Conservation (phyloP, 805 yeast genomes). For the Zygosaccharomyces rouxii region DNA sequence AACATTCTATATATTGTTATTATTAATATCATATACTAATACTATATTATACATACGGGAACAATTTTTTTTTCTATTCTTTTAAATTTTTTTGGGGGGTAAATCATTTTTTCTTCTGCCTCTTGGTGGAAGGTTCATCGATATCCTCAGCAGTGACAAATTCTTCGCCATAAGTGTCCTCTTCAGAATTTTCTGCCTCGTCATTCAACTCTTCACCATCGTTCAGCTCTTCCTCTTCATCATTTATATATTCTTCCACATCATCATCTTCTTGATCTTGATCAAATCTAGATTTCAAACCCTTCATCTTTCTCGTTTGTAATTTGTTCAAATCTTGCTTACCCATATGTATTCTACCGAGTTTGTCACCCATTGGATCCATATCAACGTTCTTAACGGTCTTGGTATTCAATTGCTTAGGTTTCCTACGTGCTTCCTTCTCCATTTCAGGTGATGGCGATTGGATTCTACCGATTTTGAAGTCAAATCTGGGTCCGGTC, state of each 20-base stretch:
- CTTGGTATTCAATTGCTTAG: slow-evolving; percentile 77
- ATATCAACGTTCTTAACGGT: slow-evolving; percentile 83
- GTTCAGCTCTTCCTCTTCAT: slow-evolving; percentile 38
- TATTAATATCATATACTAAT: slow-evolving; percentile 11
- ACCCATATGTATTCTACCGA: slow-evolving; percentile 95
- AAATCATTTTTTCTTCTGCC: slow-evolving; percentile 23
- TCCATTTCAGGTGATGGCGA: slow-evolving; percentile 81
- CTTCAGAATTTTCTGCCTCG: slow-evolving; percentile 14
- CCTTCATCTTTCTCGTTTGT: slow-evolving; percentile 98
- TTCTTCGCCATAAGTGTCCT: slow-evolving; percentile 32
- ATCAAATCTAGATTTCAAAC: slow-evolving; percentile 82
- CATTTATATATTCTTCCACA: slow-evolving; percentile 45
- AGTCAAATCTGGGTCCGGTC: slow-evolving; percentile 93
- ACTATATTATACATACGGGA: not conserved
- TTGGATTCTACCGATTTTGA: slow-evolving; percentile 82
- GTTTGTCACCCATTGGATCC: slow-evolving; percentile 91
- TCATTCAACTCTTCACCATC: slow-evolving; percentile 16
- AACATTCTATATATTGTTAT: slow-evolving; percentile 10
- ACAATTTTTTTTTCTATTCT: not conserved
- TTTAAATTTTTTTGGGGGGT: not conserved
- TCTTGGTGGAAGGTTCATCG: slow-evolving; percentile 31
- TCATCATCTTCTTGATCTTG: slow-evolving; percentile 58
- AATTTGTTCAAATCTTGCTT: slow-evolving; percentile 84
- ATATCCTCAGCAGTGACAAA: slow-evolving; percentile 35
- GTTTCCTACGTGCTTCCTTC: slow-evolving; percentile 78